Evolutionary conservation across 148 eudicot genomes (phyloP).

Genomic region (Vaccinium macrocarpon): DNA sequence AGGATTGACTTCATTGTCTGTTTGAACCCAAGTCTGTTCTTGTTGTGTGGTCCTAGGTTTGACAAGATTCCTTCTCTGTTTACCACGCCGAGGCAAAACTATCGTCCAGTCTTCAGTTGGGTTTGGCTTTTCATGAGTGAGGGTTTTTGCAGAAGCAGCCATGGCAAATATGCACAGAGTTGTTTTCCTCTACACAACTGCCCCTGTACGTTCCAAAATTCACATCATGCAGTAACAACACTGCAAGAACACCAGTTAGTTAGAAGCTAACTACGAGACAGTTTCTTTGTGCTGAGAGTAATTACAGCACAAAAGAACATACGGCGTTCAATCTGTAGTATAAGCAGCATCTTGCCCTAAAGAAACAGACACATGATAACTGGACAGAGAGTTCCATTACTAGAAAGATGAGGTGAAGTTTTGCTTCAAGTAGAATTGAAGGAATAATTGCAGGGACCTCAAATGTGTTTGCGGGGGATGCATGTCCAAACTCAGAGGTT

Average conservation of each 20-base stretch:
- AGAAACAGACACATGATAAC: neutral
- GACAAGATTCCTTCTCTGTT: slow-evolving; percentile 32
- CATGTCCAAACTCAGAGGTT: neutral
- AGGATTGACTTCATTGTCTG: slow-evolving; percentile 37
- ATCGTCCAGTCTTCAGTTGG: slow-evolving; percentile 55
- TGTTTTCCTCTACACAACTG: neutral
- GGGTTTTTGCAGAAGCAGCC: slow-evolving; percentile 45
- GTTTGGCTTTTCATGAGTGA: slow-evolving; percentile 24
- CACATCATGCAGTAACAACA: neutral
- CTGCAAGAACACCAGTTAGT: neutral
- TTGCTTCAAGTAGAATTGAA: neutral
- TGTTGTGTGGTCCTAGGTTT: slow-evolving; percentile 21
- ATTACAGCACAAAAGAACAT: neutral
- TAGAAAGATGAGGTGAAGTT: neutral
- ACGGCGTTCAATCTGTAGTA: neutral
- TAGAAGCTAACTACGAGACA: too few species aligned
- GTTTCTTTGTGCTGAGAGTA: neutral
- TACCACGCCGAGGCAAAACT: slow-evolving; percentile 64
- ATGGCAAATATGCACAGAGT: slow-evolving; percentile 12
- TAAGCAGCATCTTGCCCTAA: neutral
- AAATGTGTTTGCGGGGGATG: neutral
- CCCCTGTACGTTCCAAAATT: neutral
- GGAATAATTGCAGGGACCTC: neutral
- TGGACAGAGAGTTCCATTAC: neutral
- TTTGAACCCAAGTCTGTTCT: slow-evolving; percentile 47